These are phyloP conservation scores for Arabidopsis suecica DNA, from an alignment of 345 rosid genomes.

Conservation along the genomic window DNA sequence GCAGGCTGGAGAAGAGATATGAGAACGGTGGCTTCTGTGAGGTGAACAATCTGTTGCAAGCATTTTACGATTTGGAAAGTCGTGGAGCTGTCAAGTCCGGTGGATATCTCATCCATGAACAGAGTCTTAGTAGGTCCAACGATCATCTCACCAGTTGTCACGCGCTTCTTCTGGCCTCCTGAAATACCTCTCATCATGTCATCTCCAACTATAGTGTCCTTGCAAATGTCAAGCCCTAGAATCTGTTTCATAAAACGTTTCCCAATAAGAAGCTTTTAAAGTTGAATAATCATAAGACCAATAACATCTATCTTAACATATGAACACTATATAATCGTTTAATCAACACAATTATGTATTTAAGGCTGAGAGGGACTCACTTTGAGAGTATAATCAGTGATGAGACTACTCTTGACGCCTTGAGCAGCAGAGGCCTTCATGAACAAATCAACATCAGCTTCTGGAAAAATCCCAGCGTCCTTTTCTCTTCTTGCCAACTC, in stretches of 20 bases:
- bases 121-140: constrained; percentile 84
- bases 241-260: constrained; percentile 51
- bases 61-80: constrained; percentile 83
- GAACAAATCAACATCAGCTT: constrained; percentile 82
- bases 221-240: constrained; percentile 76
- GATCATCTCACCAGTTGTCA: constrained; percentile 89
- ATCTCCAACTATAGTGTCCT: constrained; percentile 77
- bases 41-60: constrained; percentile 78
- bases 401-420: constrained; percentile 66
- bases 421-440: constrained; percentile 90
- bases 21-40: constrained; percentile 65
- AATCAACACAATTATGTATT: too few species aligned
- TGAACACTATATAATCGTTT: too few species aligned
- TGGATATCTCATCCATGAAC: constrained; percentile 90
- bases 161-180: constrained; percentile 80
- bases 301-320: too few species aligned
- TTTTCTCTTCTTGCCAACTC: constrained; percentile 90
- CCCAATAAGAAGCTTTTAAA: neutral
- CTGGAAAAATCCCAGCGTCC: constrained; percentile 79
- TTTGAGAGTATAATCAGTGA: constrained; percentile 76
- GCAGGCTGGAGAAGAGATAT: constrained; percentile 85
- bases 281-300: too few species aligned
- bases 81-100: constrained; percentile 82
- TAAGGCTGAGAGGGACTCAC: constrained; percentile 45
- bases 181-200: constrained; percentile 80